These are phyloP conservation scores for Carex parvula DNA, from an alignment of 176 grass and related monocot genomes.

Conservation along the genomic window DNA sequence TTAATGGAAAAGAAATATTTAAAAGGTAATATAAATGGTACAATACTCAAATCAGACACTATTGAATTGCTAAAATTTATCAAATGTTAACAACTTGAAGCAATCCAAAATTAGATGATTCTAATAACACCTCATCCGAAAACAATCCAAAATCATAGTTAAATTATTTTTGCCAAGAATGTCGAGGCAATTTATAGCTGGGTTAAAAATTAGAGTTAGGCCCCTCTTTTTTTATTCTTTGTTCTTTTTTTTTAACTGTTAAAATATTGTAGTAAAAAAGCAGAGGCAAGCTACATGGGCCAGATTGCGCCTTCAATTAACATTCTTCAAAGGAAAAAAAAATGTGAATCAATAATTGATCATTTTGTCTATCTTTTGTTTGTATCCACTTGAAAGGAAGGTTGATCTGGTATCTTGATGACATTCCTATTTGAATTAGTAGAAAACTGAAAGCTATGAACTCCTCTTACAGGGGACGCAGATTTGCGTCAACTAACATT, in stretches of 20 bases:
- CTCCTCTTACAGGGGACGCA: background rate
- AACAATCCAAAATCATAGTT: slow-evolving; percentile 20
- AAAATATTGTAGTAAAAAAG: slow-evolving; percentile 22
- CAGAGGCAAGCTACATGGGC: slow-evolving; percentile 17
- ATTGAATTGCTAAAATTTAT: too few relatives aligned
- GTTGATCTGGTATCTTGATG: background rate
- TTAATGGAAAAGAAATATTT: too few relatives aligned
- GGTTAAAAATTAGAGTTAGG: slow-evolving; percentile 4
- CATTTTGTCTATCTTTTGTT: background rate
- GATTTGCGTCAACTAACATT: too few relatives aligned
- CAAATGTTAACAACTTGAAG: too few relatives aligned
- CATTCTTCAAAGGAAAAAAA: slow-evolving; percentile 20
- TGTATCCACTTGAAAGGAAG: background rate
- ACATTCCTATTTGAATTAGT: background rate
- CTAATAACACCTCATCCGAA: background rate
- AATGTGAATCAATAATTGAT: background rate
- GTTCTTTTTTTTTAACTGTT: background rate
- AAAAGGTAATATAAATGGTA: too few relatives aligned
- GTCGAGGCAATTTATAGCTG: background rate
- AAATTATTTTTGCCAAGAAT: slow-evolving; percentile 17
- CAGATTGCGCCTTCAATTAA: background rate
- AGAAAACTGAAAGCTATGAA: too few relatives aligned
- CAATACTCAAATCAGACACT: too few relatives aligned
- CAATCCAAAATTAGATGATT: too few relatives aligned
- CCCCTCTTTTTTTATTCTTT: background rate